Base-by-base conservation (phyloP, 495 filamentous ascomycete genomes). In the Hyaloscypha variabilis region DNA sequence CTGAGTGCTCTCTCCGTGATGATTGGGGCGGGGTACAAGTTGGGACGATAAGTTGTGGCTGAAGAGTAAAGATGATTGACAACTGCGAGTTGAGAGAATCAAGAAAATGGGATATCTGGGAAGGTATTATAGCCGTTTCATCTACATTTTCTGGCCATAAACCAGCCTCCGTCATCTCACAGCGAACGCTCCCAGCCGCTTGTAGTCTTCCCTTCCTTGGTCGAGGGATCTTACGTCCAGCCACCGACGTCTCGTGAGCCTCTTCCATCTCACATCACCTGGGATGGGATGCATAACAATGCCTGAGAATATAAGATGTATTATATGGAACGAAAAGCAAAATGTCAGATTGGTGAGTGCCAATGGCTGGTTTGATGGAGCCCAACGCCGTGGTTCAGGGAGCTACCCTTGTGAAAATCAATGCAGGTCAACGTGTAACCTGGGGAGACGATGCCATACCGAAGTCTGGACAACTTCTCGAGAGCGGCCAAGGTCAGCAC, bases 371-470 rank as follows among this genome's bases (percentile, higher is more conserved):
- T 6, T 53, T 4, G 21, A 51, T 25, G 55, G 24, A n/a, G 31
- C 34, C 8, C 0, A 50, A 39, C 24, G 1, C 26, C 42, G 34
- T 39, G 30, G 29, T 42, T 1, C 24, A 54, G 51, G 63, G 64
- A 17, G 29, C 51, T 57, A 60, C 30, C 64, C 49, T 58, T 8
- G 49, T 58, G 49, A 13, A 66, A 42, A 61, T 66, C 51, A 39
- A 66, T 62, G 58, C 58, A 66, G 8, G 58, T 36, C 57, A 26
- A 53, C 64, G 64, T 61, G 64, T 46, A 56, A 21, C 39, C 54
- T 21, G 46, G 62, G 42, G 8, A 21, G 21, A 29, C 39, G 25
- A 52, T 58, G 54, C 50, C 42, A 28, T 24, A 19, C 36, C 24
- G 39, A 21, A 42, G 42, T 49, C 52, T 39, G 39, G 51, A 55